Evolutionary conservation across 768 basidiomycete genomes (phyloP), one percentile per base, ranked within the genome.

Genomic region (Cubamyces lactineus): DNA sequence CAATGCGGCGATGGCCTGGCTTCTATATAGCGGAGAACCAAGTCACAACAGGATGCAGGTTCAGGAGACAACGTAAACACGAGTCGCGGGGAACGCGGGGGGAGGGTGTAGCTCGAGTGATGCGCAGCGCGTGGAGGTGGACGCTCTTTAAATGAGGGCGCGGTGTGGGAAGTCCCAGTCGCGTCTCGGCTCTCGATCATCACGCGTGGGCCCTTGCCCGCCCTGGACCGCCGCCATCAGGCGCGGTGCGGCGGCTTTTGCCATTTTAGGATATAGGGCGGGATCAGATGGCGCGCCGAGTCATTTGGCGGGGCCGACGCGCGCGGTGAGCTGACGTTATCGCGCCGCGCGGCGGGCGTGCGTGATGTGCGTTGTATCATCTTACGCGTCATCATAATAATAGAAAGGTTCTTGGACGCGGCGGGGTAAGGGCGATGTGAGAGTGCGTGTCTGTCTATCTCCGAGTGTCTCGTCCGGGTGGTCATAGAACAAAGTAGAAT

Each of bases 111-210:
- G 50, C 50, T n/a, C 15, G 49, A 28, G 50, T 42, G 41, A 50
- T 42, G 46, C 43, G 59, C 59, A 43, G 46, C 42, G 50, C 50
- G 50, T 43, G 42, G 23, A 28, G 28, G 53, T 46, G 38, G 23
- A 24, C 19, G 56, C 26, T 15, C 8, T 40, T 49, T 41, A n/a
- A 41, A 34, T 16, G 43, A 41, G 51, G 21, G 30, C 9, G 51
- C n/a, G 40, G 21, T 45, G 23, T 52, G 58, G 58, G 42, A 53
- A 39, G 12, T 28, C 43, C 42, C 42, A 23, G 19, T 40, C 52
- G 59, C 59, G 59, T 61, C 52, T 26, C 46, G 52, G 51, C 47
- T 61, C 52, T 26, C 46, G 52, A 59, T 53, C 34, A 34, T 11
- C 52, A 26, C 52, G 43, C 59, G 15, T 40, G 43, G 51, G 15